Conservation (phyloP, 306 rosid genomes). For the Citrullus colocynthis region DNA sequence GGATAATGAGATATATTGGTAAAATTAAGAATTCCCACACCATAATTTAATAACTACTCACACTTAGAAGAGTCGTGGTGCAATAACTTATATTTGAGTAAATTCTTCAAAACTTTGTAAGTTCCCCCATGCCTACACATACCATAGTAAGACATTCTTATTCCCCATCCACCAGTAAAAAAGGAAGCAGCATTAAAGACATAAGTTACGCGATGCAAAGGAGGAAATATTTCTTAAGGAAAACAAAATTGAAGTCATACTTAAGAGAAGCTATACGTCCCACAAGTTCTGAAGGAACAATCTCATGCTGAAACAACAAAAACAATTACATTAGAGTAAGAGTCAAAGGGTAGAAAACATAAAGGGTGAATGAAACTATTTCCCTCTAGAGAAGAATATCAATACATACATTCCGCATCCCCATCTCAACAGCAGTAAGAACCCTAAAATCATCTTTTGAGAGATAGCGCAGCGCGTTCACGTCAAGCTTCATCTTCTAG, state of each 20-base stretch:
- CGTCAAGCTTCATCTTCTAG: conserved; percentile 59
- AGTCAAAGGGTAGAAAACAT: not conserved
- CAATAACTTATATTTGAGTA: conserved; percentile 75
- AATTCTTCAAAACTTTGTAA: conserved; percentile 71
- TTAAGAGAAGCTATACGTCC: conserved; percentile 62
- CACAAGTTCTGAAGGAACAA: conserved; percentile 64
- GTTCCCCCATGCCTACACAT: conserved; percentile 76
- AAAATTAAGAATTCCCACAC: not conserved
- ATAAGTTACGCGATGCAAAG: not conserved
- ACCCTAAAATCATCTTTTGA: conserved; percentile 91
- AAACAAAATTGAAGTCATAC: conserved; percentile 18
- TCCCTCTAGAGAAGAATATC: not conserved
- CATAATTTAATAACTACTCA: conserved; percentile 16
- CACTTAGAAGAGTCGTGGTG: conserved; percentile 93
- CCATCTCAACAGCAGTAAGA: conserved; percentile 83
- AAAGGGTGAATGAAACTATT: not conserved
- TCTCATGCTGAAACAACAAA: conserved; percentile 51
- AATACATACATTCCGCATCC: conserved; percentile 62
- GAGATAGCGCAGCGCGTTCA: conserved; percentile 63
- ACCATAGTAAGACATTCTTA: not conserved
- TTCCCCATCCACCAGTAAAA: not conserved
- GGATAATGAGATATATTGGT: not conserved
- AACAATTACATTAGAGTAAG: not conserved
- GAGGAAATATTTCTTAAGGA: not conserved
- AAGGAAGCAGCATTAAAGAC: not conserved